Evolutionary conservation across 2,329 filamentous ascomycete genomes (phyloP).

Genomic region (Hymenoscyphus repandus): DNA sequence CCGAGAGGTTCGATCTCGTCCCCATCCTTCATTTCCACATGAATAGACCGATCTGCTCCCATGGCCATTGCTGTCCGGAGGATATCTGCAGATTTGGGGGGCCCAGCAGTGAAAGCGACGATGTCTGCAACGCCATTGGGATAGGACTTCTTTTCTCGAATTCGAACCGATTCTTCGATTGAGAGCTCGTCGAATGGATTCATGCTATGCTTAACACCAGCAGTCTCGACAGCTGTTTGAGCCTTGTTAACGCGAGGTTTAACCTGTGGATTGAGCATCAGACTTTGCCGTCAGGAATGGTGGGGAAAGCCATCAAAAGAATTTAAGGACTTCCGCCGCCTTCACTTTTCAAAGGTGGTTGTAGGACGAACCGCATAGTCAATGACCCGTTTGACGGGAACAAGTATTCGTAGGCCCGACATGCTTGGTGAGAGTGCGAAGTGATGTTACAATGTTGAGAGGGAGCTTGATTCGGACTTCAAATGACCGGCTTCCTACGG

Average conservation of each 20-base stretch:
- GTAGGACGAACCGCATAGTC: constrained; percentile 67
- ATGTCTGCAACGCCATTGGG: constrained; percentile 82
- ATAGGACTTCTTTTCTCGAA: constrained; percentile 78
- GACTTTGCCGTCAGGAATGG: neutral
- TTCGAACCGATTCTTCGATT: constrained; percentile 89
- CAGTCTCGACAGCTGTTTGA: constrained; percentile 83
- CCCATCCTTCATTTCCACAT: constrained; percentile 73
- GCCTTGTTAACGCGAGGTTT: constrained; percentile 66
- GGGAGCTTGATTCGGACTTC: neutral
- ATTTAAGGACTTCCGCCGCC: neutral
- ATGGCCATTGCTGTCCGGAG: constrained; percentile 97
- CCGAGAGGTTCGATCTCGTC: constrained; percentile 79
- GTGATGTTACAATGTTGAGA: neutral
- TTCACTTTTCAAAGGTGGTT: neutral
- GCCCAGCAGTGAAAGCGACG: constrained; percentile 81
- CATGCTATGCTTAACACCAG: constrained; percentile 94
- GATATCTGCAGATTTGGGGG: constrained; percentile 79
- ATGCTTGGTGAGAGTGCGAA: constrained; percentile 33
- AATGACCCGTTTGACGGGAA: constrained; percentile 79
- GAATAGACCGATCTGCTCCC: constrained; percentile 89
- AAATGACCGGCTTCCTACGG: neutral
- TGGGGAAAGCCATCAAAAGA: neutral
- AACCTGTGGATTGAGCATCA: constrained; percentile 41
- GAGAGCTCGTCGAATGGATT: constrained; percentile 99
- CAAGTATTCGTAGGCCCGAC: constrained; percentile 68